Evolutionary conservation across 129 eudicot genomes (phyloP).

Genomic region (Flaveria bidentis): DNA sequence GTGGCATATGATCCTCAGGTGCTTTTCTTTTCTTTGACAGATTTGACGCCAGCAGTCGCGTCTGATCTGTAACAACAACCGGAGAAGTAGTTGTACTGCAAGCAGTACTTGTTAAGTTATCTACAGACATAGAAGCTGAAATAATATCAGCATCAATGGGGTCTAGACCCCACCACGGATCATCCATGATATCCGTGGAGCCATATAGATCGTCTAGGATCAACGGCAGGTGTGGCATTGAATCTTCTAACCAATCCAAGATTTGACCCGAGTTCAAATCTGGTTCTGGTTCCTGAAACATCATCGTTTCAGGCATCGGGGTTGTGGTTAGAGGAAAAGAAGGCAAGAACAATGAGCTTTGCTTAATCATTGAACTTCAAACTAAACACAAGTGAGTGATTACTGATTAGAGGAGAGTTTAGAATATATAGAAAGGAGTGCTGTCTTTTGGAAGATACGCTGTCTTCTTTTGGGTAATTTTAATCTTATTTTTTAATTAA

Average conservation of each 20-base stretch:
- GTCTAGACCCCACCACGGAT: constrained; percentile 58
- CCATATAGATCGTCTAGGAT: constrained; percentile 61
- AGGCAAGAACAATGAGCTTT: constrained; percentile 29
- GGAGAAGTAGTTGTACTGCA: constrained; percentile 45
- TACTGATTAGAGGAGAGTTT: constrained; percentile 23
- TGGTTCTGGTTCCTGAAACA: constrained; percentile 53
- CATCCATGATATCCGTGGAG: constrained; percentile 42
- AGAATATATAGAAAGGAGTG: constrained; percentile 49
- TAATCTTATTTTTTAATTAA: constrained; percentile 19
- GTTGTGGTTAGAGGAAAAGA: constrained; percentile 25
- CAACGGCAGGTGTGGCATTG: constrained; percentile 53
- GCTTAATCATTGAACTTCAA: constrained; percentile 37
- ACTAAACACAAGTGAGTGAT: constrained; percentile 1
- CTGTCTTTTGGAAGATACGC: constrained; percentile 70
- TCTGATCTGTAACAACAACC: constrained; percentile 26
- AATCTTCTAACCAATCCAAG: constrained; percentile 61
- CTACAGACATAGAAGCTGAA: constrained; percentile 34
- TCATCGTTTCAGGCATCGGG: constrained; percentile 35
- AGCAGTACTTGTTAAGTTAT: constrained; percentile 26
- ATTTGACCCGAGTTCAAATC: constrained; percentile 53
- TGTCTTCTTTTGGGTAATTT: constrained; percentile 36
- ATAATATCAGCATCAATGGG: constrained; percentile 35
- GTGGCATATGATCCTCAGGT: constrained; percentile 27
- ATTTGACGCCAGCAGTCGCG: constrained; percentile 32
- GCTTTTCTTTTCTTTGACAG: constrained; percentile 63